These are phyloP conservation scores for Chrysanthemum lavandulifolium DNA, from an alignment of 129 eudicot genomes.

Conservation along the genomic window DNA sequence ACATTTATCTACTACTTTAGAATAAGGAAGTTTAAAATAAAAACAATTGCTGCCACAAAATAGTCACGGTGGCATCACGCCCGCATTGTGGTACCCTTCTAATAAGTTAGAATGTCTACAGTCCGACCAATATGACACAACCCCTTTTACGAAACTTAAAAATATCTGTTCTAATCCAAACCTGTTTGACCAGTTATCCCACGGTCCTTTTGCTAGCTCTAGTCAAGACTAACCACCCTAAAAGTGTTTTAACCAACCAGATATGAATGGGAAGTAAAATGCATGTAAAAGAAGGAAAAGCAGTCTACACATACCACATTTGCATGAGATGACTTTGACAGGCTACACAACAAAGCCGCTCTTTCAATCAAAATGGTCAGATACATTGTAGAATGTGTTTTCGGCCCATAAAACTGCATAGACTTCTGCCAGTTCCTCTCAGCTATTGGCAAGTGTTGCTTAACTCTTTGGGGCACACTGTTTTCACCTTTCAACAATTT, in stretches of 20 bases:
- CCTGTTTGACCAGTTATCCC: too few relatives aligned
- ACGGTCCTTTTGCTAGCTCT: not conserved
- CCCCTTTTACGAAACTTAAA: not conserved
- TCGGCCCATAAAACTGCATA: constrained; percentile 69
- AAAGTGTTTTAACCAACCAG: not conserved
- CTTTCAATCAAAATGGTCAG: constrained; percentile 70
- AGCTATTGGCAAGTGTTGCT: constrained; percentile 77
- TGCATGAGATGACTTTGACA: constrained; percentile 56
- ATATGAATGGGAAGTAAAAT: not conserved
- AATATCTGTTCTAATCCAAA: too few relatives aligned
- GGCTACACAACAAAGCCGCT: constrained; percentile 54
- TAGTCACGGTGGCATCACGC: too few relatives aligned
- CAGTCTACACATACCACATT: constrained; percentile 45
- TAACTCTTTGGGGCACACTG: constrained; percentile 53
- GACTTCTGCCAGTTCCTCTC: constrained; percentile 92
- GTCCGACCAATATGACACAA: too few relatives aligned
- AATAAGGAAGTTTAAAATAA: too few relatives aligned
- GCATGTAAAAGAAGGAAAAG: constrained; percentile 6
- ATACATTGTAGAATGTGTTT: constrained; percentile 75
- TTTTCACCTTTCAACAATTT: constrained; percentile 52
- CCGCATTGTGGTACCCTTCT: too few relatives aligned
- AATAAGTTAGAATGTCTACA: too few relatives aligned
- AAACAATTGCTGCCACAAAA: too few relatives aligned
- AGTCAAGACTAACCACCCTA: not conserved
- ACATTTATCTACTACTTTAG: too few relatives aligned